These are phyloP conservation scores for Tagetes patula DNA, from an alignment of 129 eudicot species.

Conservation along the genomic window DNA sequence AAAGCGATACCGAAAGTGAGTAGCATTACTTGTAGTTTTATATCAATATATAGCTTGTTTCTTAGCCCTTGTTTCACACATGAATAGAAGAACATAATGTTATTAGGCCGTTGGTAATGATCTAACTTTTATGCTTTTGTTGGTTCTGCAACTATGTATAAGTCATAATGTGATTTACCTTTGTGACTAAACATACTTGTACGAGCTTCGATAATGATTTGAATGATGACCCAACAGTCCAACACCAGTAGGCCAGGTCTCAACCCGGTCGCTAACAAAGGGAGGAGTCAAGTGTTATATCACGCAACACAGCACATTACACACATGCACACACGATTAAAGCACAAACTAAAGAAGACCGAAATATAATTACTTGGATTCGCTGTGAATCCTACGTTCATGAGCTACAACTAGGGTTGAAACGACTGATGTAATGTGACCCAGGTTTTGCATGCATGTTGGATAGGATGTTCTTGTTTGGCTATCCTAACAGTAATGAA, in stretches of 20 bases:
- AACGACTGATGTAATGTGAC: no score
- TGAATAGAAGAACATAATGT: constrained; percentile 28
- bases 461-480: no score
- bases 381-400: no score
- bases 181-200: neutral
- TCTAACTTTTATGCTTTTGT: neutral
- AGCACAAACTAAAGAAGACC: no score
- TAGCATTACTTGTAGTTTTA: constrained; percentile 29
- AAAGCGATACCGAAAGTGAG: constrained; percentile 68
- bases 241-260: neutral
- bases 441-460: no score
- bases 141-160: neutral
- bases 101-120: neutral
- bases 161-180: neutral
- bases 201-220: neutral
- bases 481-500: no score
- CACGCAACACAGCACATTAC: no score
- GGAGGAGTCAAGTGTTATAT: neutral
- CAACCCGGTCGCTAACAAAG: neutral
- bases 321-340: no score
- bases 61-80: neutral
- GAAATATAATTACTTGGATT: no score
- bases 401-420: no score
- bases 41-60: constrained; percentile 20
- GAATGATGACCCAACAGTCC: neutral